Conservation (phyloP, 2,329 filamentous ascomycete genomes). For the Microsporum ferrugineum region DNA sequence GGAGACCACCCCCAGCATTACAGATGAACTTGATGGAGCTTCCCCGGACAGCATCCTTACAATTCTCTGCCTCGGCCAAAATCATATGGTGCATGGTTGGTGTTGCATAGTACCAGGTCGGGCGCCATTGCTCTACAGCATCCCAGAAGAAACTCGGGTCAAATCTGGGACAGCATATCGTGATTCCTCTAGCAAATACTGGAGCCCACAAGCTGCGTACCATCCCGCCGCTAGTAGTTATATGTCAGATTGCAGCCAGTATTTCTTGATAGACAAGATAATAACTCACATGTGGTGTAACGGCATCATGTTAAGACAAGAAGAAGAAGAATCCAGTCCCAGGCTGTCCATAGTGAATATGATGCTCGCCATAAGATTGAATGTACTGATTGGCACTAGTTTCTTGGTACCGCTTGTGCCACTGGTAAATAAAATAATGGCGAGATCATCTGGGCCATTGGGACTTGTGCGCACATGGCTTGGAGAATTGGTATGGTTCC, state of each 20-base stretch:
- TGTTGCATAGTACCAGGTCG: constrained; percentile 5
- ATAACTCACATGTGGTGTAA: constrained; percentile 3
- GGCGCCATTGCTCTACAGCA: neutral
- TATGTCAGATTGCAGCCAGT: neutral
- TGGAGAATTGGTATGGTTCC: neutral
- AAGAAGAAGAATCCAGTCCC: neutral
- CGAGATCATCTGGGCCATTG: constrained; percentile 3
- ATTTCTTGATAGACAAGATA: neutral
- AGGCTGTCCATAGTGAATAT: neutral
- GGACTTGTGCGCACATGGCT: neutral
- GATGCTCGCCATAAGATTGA: neutral
- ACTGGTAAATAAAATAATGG: constrained; percentile 4
- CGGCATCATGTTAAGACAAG: constrained; percentile 5
- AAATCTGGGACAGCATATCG: neutral
- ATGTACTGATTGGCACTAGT: neutral
- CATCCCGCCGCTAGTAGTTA: neutral
- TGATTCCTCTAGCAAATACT: neutral
- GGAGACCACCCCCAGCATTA: neutral
- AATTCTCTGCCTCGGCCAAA: neutral
- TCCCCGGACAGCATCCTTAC: neutral
- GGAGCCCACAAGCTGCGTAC: constrained; percentile 2
- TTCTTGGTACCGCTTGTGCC: constrained; percentile 4
- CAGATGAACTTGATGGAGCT: constrained; percentile 1
- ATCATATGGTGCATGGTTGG: constrained; percentile 6
- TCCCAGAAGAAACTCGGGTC: constrained; percentile 4